A percentile compares a stretch with the other conserved stretches of the same genome.
These are phyloP conservation scores for Erodium texanum DNA, from an alignment of 441 rosid species.

Conservation along the genomic window DNA sequence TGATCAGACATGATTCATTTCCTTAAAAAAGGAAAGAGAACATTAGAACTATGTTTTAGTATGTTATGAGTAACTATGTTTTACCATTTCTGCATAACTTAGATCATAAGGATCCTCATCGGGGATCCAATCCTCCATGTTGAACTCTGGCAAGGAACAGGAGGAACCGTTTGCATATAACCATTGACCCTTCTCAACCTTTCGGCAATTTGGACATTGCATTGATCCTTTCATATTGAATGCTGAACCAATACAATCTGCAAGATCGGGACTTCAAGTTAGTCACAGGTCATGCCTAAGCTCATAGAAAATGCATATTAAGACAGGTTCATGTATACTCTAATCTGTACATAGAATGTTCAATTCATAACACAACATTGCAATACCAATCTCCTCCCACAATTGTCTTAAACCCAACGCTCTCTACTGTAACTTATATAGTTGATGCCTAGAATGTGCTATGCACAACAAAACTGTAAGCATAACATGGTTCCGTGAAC, in stretches of 20 bases:
- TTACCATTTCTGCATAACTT: constrained; percentile 65
- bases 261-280: constrained; percentile 12
- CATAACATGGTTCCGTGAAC: not conserved
- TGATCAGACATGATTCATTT: too few species aligned
- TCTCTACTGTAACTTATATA: too few species aligned
- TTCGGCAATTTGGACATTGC: constrained; percentile 96
- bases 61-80: not conserved
- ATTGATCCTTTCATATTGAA: constrained; percentile 81
- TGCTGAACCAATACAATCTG: constrained; percentile 94
- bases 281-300: not conserved
- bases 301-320: not conserved
- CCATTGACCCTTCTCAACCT: constrained; percentile 84
- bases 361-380: too few species aligned
- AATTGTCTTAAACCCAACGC: too few species aligned
- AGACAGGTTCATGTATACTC: not conserved
- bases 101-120: constrained; percentile 61
- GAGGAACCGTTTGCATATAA: constrained; percentile 56
- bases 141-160: constrained; percentile 48
- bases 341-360: too few species aligned
- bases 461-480: not conserved
- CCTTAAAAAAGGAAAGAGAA: too few species aligned
- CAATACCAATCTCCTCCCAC: too few species aligned
- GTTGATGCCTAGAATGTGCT: not conserved
- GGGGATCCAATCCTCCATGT: constrained; percentile 63
- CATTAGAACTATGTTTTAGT: too few species aligned